These are phyloP conservation scores for Argentina anserina DNA, from an alignment of 306 rosid species.

Conservation along the genomic window DNA sequence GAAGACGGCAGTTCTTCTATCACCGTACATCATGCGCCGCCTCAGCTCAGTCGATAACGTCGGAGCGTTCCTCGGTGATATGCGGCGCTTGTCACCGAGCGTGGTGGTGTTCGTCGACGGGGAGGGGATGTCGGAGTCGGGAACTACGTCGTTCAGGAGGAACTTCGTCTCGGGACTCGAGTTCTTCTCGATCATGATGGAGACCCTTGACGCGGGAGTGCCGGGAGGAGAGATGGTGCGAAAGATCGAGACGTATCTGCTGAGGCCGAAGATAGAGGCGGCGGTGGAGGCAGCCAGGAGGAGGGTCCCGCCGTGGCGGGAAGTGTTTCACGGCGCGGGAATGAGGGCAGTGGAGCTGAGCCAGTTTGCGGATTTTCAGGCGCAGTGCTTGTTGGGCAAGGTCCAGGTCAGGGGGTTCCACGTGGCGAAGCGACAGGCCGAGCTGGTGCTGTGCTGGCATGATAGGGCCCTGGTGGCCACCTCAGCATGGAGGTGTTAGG, in stretches of 20 bases:
- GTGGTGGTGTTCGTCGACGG: conserved; percentile 67
- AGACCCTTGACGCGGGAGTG: conserved; percentile 64
- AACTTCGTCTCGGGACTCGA: conserved; percentile 54
- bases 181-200: conserved; percentile 67
- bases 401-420: conserved; percentile 77
- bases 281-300: conserved; percentile 57
- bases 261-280: conserved; percentile 56
- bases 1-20: conserved; percentile 56
- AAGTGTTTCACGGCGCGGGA: conserved; percentile 64
- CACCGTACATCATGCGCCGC: conserved; percentile 65
- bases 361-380: conserved; percentile 81
- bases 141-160: conserved; percentile 55
- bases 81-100: conserved; percentile 52
- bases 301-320: conserved; percentile 51
- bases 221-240: conserved; percentile 52
- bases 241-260: conserved; percentile 51
- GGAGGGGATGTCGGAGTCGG: conserved; percentile 59
- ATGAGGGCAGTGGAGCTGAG: conserved; percentile 79
- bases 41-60: conserved; percentile 31
- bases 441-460: conserved; percentile 79
- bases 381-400: conserved; percentile 64
- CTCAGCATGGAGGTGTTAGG: conserved; percentile 79
- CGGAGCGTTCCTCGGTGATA: conserved; percentile 40
- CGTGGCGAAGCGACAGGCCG: conserved; percentile 73
- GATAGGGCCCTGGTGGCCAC: conserved; percentile 64